A percentile compares a stretch with the other conserved stretches of the same genome.
Conservation (phyloP, 2,329 filamentous ascomycete genomes). For the Diaporthe longicolla region DNA sequence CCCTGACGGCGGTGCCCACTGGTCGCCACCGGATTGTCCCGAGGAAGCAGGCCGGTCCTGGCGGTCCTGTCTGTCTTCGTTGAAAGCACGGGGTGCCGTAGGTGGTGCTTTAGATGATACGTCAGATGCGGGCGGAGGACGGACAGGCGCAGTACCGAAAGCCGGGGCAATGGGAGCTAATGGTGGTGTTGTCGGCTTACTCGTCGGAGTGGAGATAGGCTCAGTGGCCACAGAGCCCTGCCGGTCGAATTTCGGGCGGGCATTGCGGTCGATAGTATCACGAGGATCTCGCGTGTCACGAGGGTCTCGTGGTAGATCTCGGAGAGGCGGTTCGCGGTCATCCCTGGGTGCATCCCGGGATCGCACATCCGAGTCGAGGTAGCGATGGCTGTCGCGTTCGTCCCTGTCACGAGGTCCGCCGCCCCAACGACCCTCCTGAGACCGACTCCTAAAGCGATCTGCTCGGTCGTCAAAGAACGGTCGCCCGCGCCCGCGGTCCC, state of each 20-base stretch:
- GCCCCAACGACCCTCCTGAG: constrained; percentile 73
- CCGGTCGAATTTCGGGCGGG: constrained; percentile 67
- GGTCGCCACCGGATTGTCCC: constrained; percentile 56
- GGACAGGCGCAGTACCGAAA: constrained; percentile 68
- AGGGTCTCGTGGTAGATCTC: constrained; percentile 61
- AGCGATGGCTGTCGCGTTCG: constrained; percentile 56
- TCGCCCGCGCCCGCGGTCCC: constrained; percentile 64
- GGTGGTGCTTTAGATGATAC: constrained; percentile 60
- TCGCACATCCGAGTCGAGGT: constrained; percentile 54
- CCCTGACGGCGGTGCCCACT: constrained; percentile 56
- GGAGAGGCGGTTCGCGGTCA: constrained; percentile 63
- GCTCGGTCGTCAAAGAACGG: constrained; percentile 71
- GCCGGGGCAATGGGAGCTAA: constrained; percentile 71
- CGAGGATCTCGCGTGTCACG: constrained; percentile 63
- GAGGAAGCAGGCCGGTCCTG: constrained; percentile 64
- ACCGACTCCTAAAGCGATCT: constrained; percentile 76
- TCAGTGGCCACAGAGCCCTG: constrained; percentile 62
- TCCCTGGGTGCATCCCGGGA: constrained; percentile 58
- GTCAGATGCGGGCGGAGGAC: constrained; percentile 53
- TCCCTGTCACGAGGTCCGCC: constrained; percentile 59
- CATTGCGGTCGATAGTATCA: constrained; percentile 57
- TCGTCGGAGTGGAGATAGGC: constrained; percentile 54
- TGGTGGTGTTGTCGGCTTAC: constrained; percentile 69
- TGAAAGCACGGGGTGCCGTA: constrained; percentile 67
- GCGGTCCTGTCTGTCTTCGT: constrained; percentile 66